phyloP scores from a whole-genome alignment of 495 filamentous ascomycete species.

The Lophiostoma macrostomum region DNA sequence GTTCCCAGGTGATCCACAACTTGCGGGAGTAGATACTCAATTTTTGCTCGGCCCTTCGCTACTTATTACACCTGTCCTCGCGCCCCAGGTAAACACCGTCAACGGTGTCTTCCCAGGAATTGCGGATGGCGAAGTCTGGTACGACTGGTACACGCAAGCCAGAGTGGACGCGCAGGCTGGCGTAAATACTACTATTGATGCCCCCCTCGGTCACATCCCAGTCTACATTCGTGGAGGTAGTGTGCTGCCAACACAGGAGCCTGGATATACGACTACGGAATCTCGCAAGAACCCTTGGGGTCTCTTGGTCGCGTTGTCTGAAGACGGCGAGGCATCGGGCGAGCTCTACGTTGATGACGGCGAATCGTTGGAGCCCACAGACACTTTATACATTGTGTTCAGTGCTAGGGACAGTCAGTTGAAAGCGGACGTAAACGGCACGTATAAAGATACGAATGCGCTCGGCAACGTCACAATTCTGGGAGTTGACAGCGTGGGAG shows the following conservation, averaged over 20 bases:
- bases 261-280: constrained; percentile 65
- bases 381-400: constrained; percentile 51
- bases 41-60: constrained; percentile 73
- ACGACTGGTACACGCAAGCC: constrained; percentile 74
- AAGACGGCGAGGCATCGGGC: constrained; percentile 59
- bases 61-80: constrained; percentile 70
- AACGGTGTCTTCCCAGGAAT: constrained; percentile 77
- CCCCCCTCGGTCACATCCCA: constrained; percentile 76
- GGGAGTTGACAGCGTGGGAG: constrained; percentile 51
- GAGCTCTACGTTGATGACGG: constrained; percentile 81
- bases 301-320: constrained; percentile 60
- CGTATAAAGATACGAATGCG: constrained; percentile 58
- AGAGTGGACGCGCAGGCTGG: constrained; percentile 53
- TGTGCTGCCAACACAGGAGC: constrained; percentile 67
- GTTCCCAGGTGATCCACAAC: constrained; percentile 70
- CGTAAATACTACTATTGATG: constrained; percentile 68
- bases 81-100: constrained; percentile 61
- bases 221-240: constrained; percentile 70
- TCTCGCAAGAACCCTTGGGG: constrained; percentile 67
- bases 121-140: constrained; percentile 64
- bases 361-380: constrained; percentile 59
- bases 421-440: constrained; percentile 48
- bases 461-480: constrained; percentile 66
- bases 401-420: constrained; percentile 47
- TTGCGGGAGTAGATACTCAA: constrained; percentile 66